These are phyloP conservation scores for Saprolegnia diclina DNA, from an alignment of 352 stramenopile species.

Conservation along the genomic window DNA sequence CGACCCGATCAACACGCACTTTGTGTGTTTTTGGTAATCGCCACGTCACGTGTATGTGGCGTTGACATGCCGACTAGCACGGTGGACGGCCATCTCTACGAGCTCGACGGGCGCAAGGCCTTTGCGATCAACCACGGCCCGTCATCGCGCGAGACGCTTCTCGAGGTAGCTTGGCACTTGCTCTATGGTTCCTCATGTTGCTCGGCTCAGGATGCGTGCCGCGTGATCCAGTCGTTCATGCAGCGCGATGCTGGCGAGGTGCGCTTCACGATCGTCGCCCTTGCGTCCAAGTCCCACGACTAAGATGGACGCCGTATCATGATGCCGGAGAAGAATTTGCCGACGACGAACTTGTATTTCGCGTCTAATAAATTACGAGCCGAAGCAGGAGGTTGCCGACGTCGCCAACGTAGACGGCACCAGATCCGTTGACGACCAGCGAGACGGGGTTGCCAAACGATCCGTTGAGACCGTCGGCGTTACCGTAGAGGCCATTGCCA, in stretches of 20 bases:
- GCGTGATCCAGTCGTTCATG: constrained; percentile 93
- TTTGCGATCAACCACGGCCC: constrained; percentile 91
- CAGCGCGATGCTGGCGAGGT: constrained; percentile 90
- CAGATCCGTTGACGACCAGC: constrained; percentile 1
- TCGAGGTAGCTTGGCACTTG: constrained; percentile 44
- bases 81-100: constrained; percentile 90
- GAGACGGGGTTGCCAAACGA: constrained; percentile 21
- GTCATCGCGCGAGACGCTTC: constrained; percentile 76
- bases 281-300: constrained; percentile 63
- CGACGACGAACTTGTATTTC: neutral
- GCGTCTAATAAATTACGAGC: constrained; percentile 12
- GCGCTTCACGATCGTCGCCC: constrained; percentile 91
- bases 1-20: constrained; percentile 95
- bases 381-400: constrained; percentile 21
- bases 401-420: constrained; percentile 18
- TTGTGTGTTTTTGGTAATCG: constrained; percentile 84
- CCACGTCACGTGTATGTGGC: neutral
- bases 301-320: constrained; percentile 23
- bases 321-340: neutral
- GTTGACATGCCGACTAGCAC: constrained; percentile 35
- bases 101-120: constrained; percentile 94
- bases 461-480: constrained; percentile 2
- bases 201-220: constrained; percentile 67
- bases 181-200: neutral
- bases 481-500: constrained; percentile 11